These are phyloP conservation scores for Cokeromyces recurvatus DNA, from an alignment of 371 early-diverging fungal species.

Conservation along the genomic window DNA sequence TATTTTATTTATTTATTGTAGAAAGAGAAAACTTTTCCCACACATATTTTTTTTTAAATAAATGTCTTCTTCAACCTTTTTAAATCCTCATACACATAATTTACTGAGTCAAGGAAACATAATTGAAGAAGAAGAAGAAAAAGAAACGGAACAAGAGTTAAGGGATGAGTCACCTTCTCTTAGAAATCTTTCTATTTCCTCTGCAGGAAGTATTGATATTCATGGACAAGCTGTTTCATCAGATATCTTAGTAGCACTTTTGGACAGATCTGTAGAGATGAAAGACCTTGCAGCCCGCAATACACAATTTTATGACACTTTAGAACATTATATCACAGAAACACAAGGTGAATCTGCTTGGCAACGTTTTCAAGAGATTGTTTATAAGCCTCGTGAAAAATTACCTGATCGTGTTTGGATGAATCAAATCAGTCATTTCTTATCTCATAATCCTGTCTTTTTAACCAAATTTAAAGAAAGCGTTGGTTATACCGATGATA, in stretches of 20 bases:
- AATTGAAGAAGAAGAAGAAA: constrained; percentile 6
- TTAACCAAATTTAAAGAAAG: constrained; percentile 39
- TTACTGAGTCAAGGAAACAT: too few species aligned
- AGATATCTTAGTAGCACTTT: constrained; percentile 35
- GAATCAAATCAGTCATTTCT: constrained; percentile 25
- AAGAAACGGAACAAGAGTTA: constrained; percentile 3
- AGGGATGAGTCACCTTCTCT: background rate
- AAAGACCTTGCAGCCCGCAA: constrained; percentile 23
- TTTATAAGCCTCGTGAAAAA: constrained; percentile 36
- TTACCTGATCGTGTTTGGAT: constrained; percentile 37
- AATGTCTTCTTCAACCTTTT: background rate
- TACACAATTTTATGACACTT: constrained; percentile 26
- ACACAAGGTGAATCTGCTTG: constrained; percentile 34
- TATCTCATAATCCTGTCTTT: constrained; percentile 40
- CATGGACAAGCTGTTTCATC: constrained; percentile 28
- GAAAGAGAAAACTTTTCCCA: too few species aligned
- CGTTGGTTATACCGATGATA: constrained; percentile 30
- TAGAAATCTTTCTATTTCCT: constrained; percentile 15
- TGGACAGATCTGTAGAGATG: constrained; percentile 39
- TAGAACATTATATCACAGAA: constrained; percentile 32
- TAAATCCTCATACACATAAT: too few species aligned
- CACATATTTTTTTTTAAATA: constrained; percentile 4
- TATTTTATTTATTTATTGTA: too few species aligned
- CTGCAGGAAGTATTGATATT: constrained; percentile 24
- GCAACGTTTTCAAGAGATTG: constrained; percentile 32